Percentiles rank a stretch among this genome's conserved stretches.
phyloP scores from a whole-genome alignment of 345 rosid genomes.

The Excoecaria agallocha region DNA sequence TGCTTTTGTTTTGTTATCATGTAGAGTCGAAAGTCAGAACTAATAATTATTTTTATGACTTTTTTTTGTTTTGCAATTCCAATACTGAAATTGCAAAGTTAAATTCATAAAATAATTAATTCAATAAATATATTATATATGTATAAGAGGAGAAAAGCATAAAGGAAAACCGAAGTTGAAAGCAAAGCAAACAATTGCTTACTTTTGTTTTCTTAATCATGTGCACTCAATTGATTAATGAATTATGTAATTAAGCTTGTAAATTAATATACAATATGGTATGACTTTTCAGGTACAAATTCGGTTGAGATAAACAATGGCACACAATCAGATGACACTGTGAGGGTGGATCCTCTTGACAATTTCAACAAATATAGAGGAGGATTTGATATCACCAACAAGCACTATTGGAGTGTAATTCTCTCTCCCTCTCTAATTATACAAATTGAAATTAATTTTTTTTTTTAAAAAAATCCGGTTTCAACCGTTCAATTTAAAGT shows the following conservation, averaged over 20 bases:
- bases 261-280: neutral
- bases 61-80: too few species aligned
- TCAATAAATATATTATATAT: too few species aligned
- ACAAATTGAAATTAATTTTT: too few species aligned
- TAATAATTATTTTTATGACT: too few species aligned
- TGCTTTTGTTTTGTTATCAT: too few species aligned
- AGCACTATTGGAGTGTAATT: slow-evolving; percentile 73
- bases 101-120: too few species aligned
- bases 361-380: slow-evolving; percentile 55
- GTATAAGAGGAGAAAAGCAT: neutral
- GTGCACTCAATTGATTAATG: neutral
- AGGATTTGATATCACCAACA: slow-evolving; percentile 61
- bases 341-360: slow-evolving; percentile 55
- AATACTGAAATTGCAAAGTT: too few species aligned
- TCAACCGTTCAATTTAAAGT: too few species aligned
- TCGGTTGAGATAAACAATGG: slow-evolving; percentile 25
- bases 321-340: slow-evolving; percentile 41
- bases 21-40: too few species aligned
- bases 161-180: slow-evolving; percentile 1
- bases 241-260: neutral
- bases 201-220: neutral
- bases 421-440: slow-evolving; percentile 3
- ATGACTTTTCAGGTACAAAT: slow-evolving; percentile 23
- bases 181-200: neutral
- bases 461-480: too few species aligned